Evolutionary conservation across 257 asterid genomes (phyloP).

Genomic region (Orobanche coerulescens): DNA sequence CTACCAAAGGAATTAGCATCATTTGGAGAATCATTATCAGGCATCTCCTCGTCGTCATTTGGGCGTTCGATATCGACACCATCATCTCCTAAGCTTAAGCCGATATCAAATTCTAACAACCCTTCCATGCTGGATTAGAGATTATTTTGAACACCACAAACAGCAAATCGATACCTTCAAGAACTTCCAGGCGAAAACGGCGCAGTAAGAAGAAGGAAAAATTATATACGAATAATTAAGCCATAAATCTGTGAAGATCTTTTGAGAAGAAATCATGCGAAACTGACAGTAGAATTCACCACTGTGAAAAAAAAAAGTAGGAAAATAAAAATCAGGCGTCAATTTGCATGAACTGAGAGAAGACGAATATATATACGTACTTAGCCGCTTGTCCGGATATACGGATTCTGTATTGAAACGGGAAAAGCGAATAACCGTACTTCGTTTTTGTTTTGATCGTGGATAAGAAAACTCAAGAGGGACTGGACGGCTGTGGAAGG

Average conservation of each 20-base stretch:
- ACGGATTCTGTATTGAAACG: slow-evolving; percentile 16
- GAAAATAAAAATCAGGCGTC: slow-evolving; percentile 9
- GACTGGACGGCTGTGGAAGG: slow-evolving; percentile 34
- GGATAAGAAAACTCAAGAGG: slow-evolving; percentile 6
- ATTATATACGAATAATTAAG: background rate
- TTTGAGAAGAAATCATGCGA: slow-evolving; percentile 17
- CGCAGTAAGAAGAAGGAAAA: background rate
- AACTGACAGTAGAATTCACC: slow-evolving; percentile 22
- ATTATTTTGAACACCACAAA: background rate
- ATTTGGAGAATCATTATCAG: slow-evolving; percentile 45
- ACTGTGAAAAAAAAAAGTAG: background rate
- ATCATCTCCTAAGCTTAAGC: slow-evolving; percentile 58
- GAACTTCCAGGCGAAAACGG: background rate
- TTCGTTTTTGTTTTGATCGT: slow-evolving; percentile 10
- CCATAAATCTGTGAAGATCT: slow-evolving; percentile 15
- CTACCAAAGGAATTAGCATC: slow-evolving; percentile 37
- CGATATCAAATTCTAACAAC: slow-evolving; percentile 71
- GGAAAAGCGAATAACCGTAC: background rate
- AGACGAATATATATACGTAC: background rate
- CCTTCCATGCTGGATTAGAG: slow-evolving; percentile 49
- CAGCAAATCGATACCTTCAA: background rate
- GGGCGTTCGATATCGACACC: slow-evolving; percentile 38
- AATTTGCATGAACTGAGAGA: slow-evolving; percentile 21
- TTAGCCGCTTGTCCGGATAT: slow-evolving; percentile 21
- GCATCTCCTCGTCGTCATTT: slow-evolving; percentile 40